Conservation (phyloP, 257 asterid species). For the Lithospermum erythrorhizon region DNA sequence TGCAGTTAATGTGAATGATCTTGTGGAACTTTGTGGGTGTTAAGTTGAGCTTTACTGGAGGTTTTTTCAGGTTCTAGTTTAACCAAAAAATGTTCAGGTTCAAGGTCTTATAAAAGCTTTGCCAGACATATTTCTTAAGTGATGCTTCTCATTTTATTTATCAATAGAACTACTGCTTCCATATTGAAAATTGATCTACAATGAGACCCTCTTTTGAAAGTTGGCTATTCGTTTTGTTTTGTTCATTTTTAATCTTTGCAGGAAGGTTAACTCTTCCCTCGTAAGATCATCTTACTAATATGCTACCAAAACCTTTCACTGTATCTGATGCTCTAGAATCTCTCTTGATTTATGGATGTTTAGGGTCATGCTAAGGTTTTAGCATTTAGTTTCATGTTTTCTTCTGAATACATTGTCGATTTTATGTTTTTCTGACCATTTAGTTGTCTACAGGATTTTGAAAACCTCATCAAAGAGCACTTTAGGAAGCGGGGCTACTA, state of each 20-base stretch:
- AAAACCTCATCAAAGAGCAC: conserved; percentile 66
- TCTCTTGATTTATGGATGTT: background rate
- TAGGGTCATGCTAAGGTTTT: background rate
- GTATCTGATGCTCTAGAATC: background rate
- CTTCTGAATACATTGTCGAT: background rate
- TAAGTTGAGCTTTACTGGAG: background rate
- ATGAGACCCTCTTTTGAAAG: no score
- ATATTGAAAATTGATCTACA: no score
- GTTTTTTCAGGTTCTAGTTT: no score
- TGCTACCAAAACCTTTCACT: background rate
- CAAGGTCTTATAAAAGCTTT: no score
- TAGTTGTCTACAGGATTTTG: conserved; percentile 61
- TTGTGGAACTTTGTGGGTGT: background rate
- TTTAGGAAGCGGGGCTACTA: conserved; percentile 70
- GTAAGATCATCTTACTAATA: no score
- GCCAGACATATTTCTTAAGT: no score
- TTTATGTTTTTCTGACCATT: background rate
- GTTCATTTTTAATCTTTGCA: no score
- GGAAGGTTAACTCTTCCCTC: no score
- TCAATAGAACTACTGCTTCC: no score
- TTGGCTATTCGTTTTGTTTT: no score
- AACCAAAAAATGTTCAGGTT: no score
- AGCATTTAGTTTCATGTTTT: background rate
- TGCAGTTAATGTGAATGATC: conserved; percentile 1
- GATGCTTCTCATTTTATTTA: no score